Evolutionary conservation across 1,284 basidiomycete species (phyloP), one percentile per base, ranked within the genome.

Genomic region (Moesziomyces antarcticus): DNA sequence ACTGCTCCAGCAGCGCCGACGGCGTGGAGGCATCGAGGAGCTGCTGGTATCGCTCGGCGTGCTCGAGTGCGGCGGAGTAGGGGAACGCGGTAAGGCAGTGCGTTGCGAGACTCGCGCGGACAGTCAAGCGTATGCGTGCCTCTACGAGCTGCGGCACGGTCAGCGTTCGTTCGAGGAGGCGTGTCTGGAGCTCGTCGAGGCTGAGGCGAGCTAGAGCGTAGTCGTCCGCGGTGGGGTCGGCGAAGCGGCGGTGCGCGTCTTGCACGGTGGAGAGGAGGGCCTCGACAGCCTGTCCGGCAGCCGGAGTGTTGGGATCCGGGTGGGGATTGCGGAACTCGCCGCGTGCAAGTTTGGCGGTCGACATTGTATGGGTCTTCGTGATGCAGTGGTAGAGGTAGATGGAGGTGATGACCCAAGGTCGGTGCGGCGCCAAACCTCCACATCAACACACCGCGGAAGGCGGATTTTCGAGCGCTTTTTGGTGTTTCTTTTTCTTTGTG

Each of bases 61-160:
- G 21, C 16, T 48, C 40, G 14, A 67, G 46, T 1, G 70, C 71
- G 9, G 49, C 9, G 7, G 69, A 21, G 35, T 50, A 67, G 1
- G 66, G 58, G 8, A 75, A 71, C 0, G 68, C 72, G 7, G 75
- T 69, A 9, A 77, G 62, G 41, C 75, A 77, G 40, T 72, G 69
- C 0, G 75, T 77, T 0, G 41, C 21, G 22, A 68, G 25, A 27
- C 64, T 67, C n/a, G 70, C 64, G 14, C 51, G 21, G 20, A 67
- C 37, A 0, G 64, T 59, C 5, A 72, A 42, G 5, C 69, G 58
- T 11, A 72, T 72, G 6, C 59, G 45, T 1, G 69, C 58, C 37
- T 72, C 63, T 14, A 66, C 55, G 5, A 72, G 3, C 2, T 41
- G 8, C 27, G 8, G 43, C 5, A 71, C 14, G 6, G 53, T 57